Base-by-base conservation (phyloP, 2,329 filamentous ascomycete species). In the Colletotrichum lentis region DNA sequence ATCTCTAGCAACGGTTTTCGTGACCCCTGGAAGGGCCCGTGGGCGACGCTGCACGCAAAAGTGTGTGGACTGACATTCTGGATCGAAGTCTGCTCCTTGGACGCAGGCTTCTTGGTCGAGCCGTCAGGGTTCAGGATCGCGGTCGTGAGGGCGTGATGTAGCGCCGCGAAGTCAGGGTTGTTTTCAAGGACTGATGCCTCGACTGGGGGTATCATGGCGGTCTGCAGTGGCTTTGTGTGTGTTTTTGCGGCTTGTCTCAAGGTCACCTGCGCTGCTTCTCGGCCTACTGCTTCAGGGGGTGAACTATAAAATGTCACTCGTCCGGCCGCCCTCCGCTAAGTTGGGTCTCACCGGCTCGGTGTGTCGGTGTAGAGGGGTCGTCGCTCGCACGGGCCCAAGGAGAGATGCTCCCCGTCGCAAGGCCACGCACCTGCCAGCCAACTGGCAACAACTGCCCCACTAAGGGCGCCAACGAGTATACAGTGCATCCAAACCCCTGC, bases 141-240 rank as follows among this genome's bases (percentile, higher is more conserved):
- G 1, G 80, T 83, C 7, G 84, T 85, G 53, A 90, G 79, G 14
- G 81, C 85, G 18, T 77, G 80, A 76, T 90, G 87, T 5, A 90
- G 80, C 41, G 80, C 79, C n/a, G 85, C 84, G 72, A 90, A 90
- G 24, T 85, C 82, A 0, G 87, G 87, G 70, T 90, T 90, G 66
- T 80, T 81, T 60, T 82, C 76, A 1, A 90, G 75, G 20, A 90
- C 78, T 0, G 81, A 72, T 10, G 84, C 80, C 22, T 90, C 87
- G 10, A 90, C 76, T 0, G 86, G 86, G 0, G 88, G 88, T 2
- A 90, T 76, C 86, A 89, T 89, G 2, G 46, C 46, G 35, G 3
- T 2, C 22, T 35, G 31, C 10, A 10, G 1, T 31, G 2, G 24
- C 24, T 39, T 3, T 37, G 10, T 3, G 47, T 53, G 2, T 31